Evolutionary conservation across 148 eudicot species (phyloP).

Genomic region (Fagopyrum tataricum): DNA sequence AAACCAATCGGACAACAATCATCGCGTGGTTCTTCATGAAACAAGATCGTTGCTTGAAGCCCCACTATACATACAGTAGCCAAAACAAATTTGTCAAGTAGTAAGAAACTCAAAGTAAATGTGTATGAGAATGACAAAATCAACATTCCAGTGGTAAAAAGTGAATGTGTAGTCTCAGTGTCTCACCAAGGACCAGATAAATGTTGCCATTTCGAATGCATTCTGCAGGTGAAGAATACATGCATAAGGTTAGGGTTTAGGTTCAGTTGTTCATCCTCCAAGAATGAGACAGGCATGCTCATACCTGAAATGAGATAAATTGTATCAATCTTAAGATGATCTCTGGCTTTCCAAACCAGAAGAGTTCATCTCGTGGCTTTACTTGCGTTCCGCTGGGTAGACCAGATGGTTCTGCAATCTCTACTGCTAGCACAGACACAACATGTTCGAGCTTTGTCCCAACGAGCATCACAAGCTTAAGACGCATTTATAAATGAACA

Average conservation of each 20-base stretch:
- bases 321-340: conserved; percentile 67
- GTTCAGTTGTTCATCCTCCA: neutral
- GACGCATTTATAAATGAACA: neutral
- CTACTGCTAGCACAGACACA: conserved; percentile 85
- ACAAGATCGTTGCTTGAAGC: conserved; percentile 76
- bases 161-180: conserved; percentile 38
- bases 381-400: conserved; percentile 60
- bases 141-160: neutral
- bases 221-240: conserved; percentile 46
- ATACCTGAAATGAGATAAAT: conserved; percentile 95
- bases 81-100: neutral
- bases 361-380: conserved; percentile 89
- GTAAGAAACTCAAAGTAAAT: neutral
- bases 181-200: conserved; percentile 91
- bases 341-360: conserved; percentile 97
- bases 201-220: conserved; percentile 96
- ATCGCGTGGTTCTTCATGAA: conserved; percentile 87
- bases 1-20: conserved; percentile 60
- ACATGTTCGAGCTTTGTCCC: conserved; percentile 99
- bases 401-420: conserved; percentile 60
- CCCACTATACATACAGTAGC: conserved; percentile 58
- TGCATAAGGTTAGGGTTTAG: neutral
- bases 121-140: too few species aligned
- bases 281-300: neutral
- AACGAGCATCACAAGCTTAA: conserved; percentile 87